A percentile compares a stretch with the other conserved stretches of the same genome.
phyloP scores from a whole-genome alignment of 2,329 filamentous ascomycete species.

The Pseudogymnoascus destructans region DNA sequence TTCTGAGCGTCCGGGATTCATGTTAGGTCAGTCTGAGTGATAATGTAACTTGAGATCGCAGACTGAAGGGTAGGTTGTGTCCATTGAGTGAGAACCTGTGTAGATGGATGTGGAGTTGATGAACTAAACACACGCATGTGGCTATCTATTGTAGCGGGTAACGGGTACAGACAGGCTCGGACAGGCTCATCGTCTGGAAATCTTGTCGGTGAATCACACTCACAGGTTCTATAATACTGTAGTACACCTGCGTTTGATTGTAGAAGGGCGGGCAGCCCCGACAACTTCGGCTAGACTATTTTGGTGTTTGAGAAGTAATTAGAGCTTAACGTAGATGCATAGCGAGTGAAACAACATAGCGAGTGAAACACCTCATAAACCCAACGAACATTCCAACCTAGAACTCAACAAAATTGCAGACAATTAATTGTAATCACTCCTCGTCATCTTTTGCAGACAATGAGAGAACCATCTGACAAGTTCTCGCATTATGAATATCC shows the following conservation, averaged over 20 bases:
- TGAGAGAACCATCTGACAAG: no score
- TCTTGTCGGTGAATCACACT: not conserved
- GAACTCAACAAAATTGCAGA: no score
- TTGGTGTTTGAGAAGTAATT: slow-evolving; percentile 1
- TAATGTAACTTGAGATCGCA: not conserved
- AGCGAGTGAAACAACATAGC: no score
- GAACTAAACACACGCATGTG: not conserved
- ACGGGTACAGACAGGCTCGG: not conserved
- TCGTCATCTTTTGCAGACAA: no score
- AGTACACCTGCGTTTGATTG: not conserved
- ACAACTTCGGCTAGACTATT: not conserved
- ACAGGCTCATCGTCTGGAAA: not conserved
- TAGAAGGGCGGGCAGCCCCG: not conserved
- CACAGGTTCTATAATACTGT: not conserved
- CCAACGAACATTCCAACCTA: no score
- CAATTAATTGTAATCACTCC: no score
- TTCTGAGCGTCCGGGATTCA: not conserved
- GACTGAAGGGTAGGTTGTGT: not conserved
- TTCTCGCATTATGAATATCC: no score
- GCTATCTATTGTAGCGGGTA: not conserved
- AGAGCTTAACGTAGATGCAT: no score
- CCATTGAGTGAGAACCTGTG: not conserved
- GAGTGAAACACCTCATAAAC: no score
- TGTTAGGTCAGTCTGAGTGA: not conserved
- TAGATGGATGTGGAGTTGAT: not conserved